These are phyloP conservation scores for Stevia rebaudiana DNA, from an alignment of 140 eudicot species.

Conservation along the genomic window DNA sequence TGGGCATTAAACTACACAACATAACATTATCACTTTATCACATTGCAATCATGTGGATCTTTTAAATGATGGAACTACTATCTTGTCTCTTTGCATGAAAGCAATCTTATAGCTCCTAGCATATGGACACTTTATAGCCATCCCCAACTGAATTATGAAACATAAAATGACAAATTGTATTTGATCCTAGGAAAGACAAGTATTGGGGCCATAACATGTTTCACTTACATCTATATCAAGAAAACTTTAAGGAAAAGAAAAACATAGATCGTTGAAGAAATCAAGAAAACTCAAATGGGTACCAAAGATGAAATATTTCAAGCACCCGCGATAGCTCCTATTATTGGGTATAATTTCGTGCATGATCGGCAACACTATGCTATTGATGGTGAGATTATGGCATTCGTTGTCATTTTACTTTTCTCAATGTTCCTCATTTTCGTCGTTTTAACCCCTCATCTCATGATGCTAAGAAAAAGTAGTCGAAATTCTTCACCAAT, in stretches of 20 bases:
- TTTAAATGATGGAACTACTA: neutral
- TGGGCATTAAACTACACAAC: neutral
- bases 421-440: constrained; percentile 21
- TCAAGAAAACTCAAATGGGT: constrained; percentile 18
- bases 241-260: neutral
- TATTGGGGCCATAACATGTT: constrained; percentile 17
- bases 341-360: neutral
- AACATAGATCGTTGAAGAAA: constrained; percentile 5
- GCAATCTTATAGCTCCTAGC: neutral
- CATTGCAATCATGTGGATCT: neutral
- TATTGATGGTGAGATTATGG: constrained; percentile 28
- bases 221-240: neutral
- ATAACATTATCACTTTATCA: neutral
- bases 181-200: constrained; percentile 9
- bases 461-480: constrained; percentile 21
- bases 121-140: constrained; percentile 24
- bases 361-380: constrained; percentile 19
- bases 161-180: neutral
- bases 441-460: constrained; percentile 7
- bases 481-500: constrained; percentile 3
- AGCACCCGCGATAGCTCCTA: constrained; percentile 30
- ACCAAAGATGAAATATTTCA: constrained; percentile 17
- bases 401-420: constrained; percentile 20
- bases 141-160: constrained; percentile 13
- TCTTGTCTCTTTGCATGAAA: constrained; percentile 23